A percentile compares a stretch with the other conserved stretches of the same genome.
These are phyloP conservation scores for Aureobasidium pullulans DNA, from an alignment of 2,329 filamentous ascomycete species.

Conservation along the genomic window DNA sequence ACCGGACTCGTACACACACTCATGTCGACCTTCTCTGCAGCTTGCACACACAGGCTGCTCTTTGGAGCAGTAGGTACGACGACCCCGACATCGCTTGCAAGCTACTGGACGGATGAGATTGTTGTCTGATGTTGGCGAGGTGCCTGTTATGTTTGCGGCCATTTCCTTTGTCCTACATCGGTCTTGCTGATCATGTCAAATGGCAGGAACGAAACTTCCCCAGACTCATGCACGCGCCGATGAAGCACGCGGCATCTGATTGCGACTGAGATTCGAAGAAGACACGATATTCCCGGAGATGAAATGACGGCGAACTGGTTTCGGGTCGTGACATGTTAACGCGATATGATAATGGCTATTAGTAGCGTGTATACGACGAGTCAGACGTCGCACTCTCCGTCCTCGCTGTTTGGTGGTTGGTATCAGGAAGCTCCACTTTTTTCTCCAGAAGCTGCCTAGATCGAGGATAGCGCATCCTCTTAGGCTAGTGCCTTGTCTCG, in stretches of 20 bases:
- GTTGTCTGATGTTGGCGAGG: not conserved
- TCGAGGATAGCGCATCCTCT: not conserved
- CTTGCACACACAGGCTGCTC: constrained; percentile 4
- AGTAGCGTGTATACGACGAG: not conserved
- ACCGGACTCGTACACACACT: not conserved
- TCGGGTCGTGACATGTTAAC: not conserved
- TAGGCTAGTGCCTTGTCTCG: not conserved
- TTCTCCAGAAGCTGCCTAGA: not conserved
- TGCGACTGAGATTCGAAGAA: not conserved
- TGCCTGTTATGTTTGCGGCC: constrained; percentile 5
- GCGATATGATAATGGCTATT: constrained; percentile 1
- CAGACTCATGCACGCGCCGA: not conserved
- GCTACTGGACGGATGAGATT: not conserved
- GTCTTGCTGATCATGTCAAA: not conserved
- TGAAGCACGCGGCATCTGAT: not conserved
- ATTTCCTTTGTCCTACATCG: not conserved
- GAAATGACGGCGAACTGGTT: not conserved
- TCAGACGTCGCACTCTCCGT: not conserved
- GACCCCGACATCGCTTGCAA: constrained; percentile 6
- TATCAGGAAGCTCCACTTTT: not conserved
- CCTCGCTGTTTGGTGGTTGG: not conserved
- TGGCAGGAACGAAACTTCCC: not conserved
- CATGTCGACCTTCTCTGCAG: not conserved
- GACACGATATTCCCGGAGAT: not conserved
- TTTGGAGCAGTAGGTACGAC: constrained; percentile 11